Percentiles rank a stretch among this genome's conserved stretches.
Conservation (phyloP, 768 basidiomycete genomes). For the Phylloporus sp. region DNA sequence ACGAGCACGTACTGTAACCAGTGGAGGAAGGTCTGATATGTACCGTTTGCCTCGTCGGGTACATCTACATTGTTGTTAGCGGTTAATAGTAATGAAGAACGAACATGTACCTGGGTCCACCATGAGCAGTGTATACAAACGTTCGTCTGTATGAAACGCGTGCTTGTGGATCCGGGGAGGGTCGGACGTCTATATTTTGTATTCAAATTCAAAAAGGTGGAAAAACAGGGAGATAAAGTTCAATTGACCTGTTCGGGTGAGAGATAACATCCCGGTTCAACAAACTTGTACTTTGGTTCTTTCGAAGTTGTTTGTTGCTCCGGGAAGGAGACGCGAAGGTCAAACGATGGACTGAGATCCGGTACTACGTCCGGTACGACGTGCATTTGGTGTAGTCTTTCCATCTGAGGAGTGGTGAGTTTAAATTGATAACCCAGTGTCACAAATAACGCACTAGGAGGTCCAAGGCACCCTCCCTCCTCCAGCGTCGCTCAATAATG, state of each 20-base stretch:
- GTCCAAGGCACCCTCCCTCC: slow-evolving; percentile 79
- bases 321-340: slow-evolving; percentile 66
- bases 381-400: slow-evolving; percentile 86
- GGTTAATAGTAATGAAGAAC: background rate
- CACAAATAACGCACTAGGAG: slow-evolving; percentile 50
- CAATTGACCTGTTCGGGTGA: slow-evolving; percentile 61
- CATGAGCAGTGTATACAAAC: slow-evolving; percentile 85
- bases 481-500: slow-evolving; percentile 80
- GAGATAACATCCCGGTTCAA: slow-evolving; percentile 72
- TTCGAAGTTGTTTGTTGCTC: slow-evolving; percentile 24
- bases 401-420: slow-evolving; percentile 59
- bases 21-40: slow-evolving; percentile 75
- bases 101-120: slow-evolving; percentile 72
- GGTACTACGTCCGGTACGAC: slow-evolving; percentile 87
- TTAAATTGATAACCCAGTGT: background rate
- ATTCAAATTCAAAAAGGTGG: background rate
- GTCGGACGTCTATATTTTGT: slow-evolving; percentile 52
- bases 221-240: background rate
- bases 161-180: slow-evolving; percentile 68
- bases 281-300: slow-evolving; percentile 32
- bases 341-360: slow-evolving; percentile 63
- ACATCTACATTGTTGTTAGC: slow-evolving; percentile 53
- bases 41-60: slow-evolving; percentile 63
- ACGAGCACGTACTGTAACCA: slow-evolving; percentile 68
- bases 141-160: slow-evolving; percentile 76